Base-by-base conservation (phyloP, 306 rosid species). In the Rubus parviflorus region DNA sequence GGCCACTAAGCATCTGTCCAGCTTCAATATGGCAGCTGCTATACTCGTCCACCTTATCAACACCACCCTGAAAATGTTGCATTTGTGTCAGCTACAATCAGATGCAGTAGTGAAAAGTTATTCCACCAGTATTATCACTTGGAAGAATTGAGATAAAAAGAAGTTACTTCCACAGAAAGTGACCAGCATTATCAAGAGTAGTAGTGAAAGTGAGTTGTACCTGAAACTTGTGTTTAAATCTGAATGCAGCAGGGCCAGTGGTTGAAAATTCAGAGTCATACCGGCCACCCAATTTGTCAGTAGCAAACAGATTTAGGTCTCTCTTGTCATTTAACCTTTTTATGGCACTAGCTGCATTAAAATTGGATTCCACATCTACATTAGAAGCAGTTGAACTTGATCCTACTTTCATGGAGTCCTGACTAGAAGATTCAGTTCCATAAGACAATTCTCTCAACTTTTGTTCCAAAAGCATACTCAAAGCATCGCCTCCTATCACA, bases 401-500 rank as follows among this genome's bases (percentile, higher is more conserved):
- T 57, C 42, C 80, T 35, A n/a, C 79, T 84, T 77, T 87, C 64
- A 80, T 82, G 57, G 88, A 77, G 57, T 83, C 89, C 37, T 64
- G 58, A 52, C 68, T 68, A 70, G 90, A 81, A 22, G 85, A 79
- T 79, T 83, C 93, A 46, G 85, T 80, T 66, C 84, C 88, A 60
- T 80, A 66, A 49, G 93, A 88, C 52, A 90, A 80, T 70, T 95
- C 98, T 80, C 86, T 89, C 82, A 95, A 78, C 79, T 90, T 94
- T 76, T 94, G 96, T 82, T 94, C 97, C 87, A 94, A 84, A 83
- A 94, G 97, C 53, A 87, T 42, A 85, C 97, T 90, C 75, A 94
- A 88, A 70, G 97, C 90, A 85, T 94, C 96, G 77, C 92, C 91
- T 48, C 90, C 90, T 67, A 89, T 81, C 54, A 85, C 83, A 89